phyloP scores from a whole-genome alignment of 1,139 yeast species.

The Geotrichum bryndzae region DNA sequence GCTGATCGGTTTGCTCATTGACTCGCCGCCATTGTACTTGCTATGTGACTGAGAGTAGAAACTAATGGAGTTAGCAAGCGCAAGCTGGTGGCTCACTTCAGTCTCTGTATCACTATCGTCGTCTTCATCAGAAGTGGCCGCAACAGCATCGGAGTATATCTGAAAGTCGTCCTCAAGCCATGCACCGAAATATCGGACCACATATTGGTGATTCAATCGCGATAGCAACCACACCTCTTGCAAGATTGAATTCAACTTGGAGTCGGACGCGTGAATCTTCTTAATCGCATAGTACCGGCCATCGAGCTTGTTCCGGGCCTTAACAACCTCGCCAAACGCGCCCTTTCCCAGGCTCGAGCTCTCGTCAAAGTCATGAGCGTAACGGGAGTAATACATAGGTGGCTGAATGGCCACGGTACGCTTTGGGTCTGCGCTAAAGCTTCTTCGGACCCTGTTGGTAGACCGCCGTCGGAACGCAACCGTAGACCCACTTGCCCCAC shows the following conservation, averaged over 20 bases:
- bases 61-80: conserved; percentile 8
- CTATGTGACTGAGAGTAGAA: conserved; percentile 10
- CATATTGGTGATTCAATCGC: conserved; percentile 87
- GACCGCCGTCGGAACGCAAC: conserved; percentile 13
- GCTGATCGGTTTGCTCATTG: conserved; percentile 25
- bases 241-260: conserved; percentile 70
- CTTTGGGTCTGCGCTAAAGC: conserved; percentile 17
- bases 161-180: conserved; percentile 76
- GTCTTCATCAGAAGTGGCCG: conserved; percentile 22
- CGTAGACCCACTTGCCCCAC: background rate
- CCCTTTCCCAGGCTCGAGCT: conserved; percentile 90
- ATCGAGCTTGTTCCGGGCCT: conserved; percentile 86
- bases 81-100: conserved; percentile 2
- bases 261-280: conserved; percentile 76
- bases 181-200: conserved; percentile 92
- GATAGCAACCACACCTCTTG: conserved; percentile 91
- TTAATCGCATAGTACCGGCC: conserved; percentile 94
- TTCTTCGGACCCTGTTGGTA: conserved; percentile 13
- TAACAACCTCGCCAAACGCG: conserved; percentile 95
- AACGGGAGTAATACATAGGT: conserved; percentile 44
- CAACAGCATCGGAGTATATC: conserved; percentile 20
- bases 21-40: conserved; percentile 14
- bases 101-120: conserved; percentile 12
- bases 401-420: conserved; percentile 4
- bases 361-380: conserved; percentile 85